Evolutionary conservation across 306 rosid species (phyloP).

Genomic region (Ormosia emarginata): DNA sequence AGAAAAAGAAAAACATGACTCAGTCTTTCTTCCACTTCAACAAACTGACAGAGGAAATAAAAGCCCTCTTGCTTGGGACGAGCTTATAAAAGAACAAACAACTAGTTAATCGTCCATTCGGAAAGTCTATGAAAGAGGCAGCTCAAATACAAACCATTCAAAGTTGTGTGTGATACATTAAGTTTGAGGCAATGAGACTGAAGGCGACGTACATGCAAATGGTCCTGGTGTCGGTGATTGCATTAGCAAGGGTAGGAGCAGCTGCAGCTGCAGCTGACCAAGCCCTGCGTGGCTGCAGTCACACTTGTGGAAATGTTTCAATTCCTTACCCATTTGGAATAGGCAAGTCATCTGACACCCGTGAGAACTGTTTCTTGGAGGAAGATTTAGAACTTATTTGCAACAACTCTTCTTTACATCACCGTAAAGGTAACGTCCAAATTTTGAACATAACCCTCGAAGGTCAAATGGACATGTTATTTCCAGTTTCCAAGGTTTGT

Average conservation of each 20-base stretch:
- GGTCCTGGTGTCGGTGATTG: not conserved
- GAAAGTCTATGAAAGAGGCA: not conserved
- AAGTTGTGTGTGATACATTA: no score
- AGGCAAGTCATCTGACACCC: not conserved
- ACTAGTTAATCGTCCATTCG: no score
- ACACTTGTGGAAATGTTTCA: slow-evolving; percentile 32
- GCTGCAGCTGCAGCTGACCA: not conserved
- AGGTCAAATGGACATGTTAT: not conserved
- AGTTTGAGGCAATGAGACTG: not conserved
- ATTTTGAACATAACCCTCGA: slow-evolving; percentile 10
- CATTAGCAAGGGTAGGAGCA: not conserved
- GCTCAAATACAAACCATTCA: not conserved
- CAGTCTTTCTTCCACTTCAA: no score
- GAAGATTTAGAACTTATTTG: not conserved
- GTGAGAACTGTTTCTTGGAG: not conserved
- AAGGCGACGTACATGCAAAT: not conserved
- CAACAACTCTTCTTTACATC: not conserved
- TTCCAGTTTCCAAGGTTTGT: not conserved
- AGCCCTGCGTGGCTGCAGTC: slow-evolving; percentile 13
- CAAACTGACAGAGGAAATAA: no score
- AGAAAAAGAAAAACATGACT: no score
- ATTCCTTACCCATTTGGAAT: slow-evolving; percentile 57
- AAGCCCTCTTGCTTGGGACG: no score
- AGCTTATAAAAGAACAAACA: no score
- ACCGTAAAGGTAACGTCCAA: not conserved